phyloP scores from a whole-genome alignment of 768 basidiomycete species.

The Rhizopogon vesiculosus region DNA sequence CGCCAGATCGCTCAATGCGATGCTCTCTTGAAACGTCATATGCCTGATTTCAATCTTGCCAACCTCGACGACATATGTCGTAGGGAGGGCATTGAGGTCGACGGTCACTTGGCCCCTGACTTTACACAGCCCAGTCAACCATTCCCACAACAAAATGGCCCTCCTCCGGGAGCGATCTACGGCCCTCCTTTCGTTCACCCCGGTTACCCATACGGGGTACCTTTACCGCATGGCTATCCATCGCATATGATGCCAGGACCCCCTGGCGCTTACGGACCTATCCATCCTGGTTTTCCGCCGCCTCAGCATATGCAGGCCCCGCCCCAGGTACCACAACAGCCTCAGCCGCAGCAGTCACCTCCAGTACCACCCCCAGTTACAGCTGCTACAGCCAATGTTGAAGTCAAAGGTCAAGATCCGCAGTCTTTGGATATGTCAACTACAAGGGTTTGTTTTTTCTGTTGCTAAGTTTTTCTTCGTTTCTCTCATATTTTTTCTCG shows the following conservation, averaged over 20 bases:
- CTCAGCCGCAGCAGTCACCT: conserved; percentile 30
- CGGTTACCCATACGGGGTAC: conserved; percentile 40
- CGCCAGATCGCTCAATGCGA: conserved; percentile 75
- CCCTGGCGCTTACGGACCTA: conserved; percentile 45
- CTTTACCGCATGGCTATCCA: conserved; percentile 39
- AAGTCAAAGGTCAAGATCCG: conserved; percentile 75
- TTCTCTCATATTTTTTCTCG: conserved; percentile 6
- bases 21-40: conserved; percentile 69
- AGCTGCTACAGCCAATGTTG: conserved; percentile 18
- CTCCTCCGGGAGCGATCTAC: conserved; percentile 27
- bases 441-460: conserved; percentile 40
- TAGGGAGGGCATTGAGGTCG: conserved; percentile 62
- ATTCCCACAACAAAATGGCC: conserved; percentile 22
- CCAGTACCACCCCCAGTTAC: conserved; percentile 19
- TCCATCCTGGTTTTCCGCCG: conserved; percentile 58
- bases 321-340: conserved; percentile 31
- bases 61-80: conserved; percentile 60
- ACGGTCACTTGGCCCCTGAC: conserved; percentile 20
- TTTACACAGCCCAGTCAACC: conserved; percentile 27
- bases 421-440: conserved; percentile 76
- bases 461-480: background rate
- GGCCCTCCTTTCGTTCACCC: conserved; percentile 34
- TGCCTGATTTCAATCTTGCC: conserved; percentile 62
- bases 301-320: conserved; percentile 32
- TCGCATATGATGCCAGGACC: conserved; percentile 38